Evolutionary conservation across 495 filamentous ascomycete species (phyloP).

Genomic region (Penicillium ochrochloron): DNA sequence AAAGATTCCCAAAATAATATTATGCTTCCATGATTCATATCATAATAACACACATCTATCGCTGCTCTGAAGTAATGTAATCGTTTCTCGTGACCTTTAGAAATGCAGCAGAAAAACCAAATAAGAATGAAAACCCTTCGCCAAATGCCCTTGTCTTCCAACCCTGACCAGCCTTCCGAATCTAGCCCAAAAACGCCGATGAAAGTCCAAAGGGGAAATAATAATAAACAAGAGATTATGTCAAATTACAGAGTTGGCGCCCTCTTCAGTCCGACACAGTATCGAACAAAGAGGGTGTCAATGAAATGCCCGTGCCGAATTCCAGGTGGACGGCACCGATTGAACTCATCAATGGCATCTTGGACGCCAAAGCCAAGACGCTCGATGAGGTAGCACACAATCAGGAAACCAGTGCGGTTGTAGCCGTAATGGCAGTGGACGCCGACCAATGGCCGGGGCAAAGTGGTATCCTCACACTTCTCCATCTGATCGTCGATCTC

Average conservation of each 20-base stretch:
- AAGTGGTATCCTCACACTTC: conserved; percentile 50
- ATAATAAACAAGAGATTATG: conserved; percentile 10
- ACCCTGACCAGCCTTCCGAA: not conserved
- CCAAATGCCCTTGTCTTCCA: conserved; percentile 11
- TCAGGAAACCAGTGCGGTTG: conserved; percentile 88
- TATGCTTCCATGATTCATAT: conserved; percentile 12
- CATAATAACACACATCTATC: conserved; percentile 17
- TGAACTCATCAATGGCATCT: conserved; percentile 82
- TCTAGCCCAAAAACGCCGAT: conserved; percentile 23
- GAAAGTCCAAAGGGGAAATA: conserved; percentile 20
- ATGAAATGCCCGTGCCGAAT: conserved; percentile 91
- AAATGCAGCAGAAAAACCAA: conserved; percentile 2
- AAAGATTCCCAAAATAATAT: not conserved
- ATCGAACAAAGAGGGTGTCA: conserved; percentile 83
- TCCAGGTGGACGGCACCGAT: conserved; percentile 71
- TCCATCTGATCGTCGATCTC: conserved; percentile 47
- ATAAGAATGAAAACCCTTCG: conserved; percentile 11
- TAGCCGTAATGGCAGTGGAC: conserved; percentile 97
- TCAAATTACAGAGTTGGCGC: conserved; percentile 52
- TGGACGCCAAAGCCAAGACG: conserved; percentile 70
- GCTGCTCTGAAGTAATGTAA: conserved; percentile 8
- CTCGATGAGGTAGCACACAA: conserved; percentile 91
- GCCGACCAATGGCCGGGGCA: conserved; percentile 62
- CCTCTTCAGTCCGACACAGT: conserved; percentile 61
- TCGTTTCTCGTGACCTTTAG: conserved; percentile 28